Evolutionary conservation across 2,329 filamentous ascomycete genomes (phyloP).

Genomic region (Arthrinium puccinioides): DNA sequence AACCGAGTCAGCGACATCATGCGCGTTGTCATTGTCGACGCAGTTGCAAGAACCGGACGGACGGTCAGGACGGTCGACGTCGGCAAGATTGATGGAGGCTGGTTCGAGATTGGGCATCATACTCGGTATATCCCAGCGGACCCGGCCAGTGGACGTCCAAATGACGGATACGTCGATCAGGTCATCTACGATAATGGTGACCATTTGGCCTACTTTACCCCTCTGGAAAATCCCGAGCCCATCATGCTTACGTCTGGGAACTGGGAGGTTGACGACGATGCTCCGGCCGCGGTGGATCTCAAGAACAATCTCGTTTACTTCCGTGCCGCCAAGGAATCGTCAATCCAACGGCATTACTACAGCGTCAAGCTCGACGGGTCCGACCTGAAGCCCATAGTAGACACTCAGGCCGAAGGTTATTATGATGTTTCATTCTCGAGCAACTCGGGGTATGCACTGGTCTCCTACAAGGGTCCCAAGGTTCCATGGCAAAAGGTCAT

Average conservation of each 20-base stretch:
- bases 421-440: constrained; percentile 80
- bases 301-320: constrained; percentile 88
- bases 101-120: constrained; percentile 89
- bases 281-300: constrained; percentile 78
- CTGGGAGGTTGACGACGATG: constrained; percentile 88
- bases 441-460: constrained; percentile 72
- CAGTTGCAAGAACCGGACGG: constrained; percentile 63
- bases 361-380: constrained; percentile 79
- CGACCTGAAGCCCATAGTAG: constrained; percentile 64
- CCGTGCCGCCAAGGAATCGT: constrained; percentile 74
- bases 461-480: constrained; percentile 75
- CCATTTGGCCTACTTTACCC: constrained; percentile 88
- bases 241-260: constrained; percentile 78
- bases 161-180: constrained; percentile 91
- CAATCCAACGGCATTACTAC: constrained; percentile 88
- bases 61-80: constrained; percentile 76
- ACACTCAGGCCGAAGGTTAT: constrained; percentile 66
- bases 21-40: constrained; percentile 80
- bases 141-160: constrained; percentile 60
- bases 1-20: constrained; percentile 92
- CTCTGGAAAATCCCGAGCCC: constrained; percentile 75
- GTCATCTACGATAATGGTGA: constrained; percentile 81
- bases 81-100: constrained; percentile 82
- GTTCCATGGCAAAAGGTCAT: constrained; percentile 90
- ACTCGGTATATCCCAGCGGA: constrained; percentile 85